Conservation (phyloP, 228 moss, liverwort and hornwort species). For the Sphagnum fallax region DNA sequence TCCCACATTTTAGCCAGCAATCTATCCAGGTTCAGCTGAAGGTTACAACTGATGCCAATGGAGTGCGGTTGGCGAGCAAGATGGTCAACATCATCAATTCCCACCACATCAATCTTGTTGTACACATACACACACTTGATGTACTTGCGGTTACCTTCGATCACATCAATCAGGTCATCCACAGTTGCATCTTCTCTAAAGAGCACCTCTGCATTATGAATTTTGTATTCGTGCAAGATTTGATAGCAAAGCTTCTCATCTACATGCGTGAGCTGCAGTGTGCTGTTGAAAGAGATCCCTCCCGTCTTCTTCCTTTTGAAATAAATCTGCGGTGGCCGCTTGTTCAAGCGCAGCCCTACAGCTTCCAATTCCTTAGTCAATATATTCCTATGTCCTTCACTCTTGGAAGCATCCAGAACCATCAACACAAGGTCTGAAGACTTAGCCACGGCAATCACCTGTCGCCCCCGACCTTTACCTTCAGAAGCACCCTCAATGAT, state of each 20-base stretch:
- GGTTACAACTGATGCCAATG: constrained; percentile 98
- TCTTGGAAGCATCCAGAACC: constrained; percentile 99
- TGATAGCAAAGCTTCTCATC: constrained; percentile 99
- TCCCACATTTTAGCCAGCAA: constrained; percentile 99
- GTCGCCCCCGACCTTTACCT: constrained; percentile 98
- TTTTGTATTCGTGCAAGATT: constrained; percentile 99
- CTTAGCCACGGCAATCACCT: constrained; percentile 99
- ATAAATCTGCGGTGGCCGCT: constrained; percentile 96
- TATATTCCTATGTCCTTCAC: constrained; percentile 98
- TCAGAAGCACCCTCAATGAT: constrained; percentile 99
- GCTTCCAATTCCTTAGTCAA: constrained; percentile 95
- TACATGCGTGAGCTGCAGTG: constrained; percentile 76
- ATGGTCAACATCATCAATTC: constrained; percentile 97
- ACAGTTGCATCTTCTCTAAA: constrained; percentile 99
- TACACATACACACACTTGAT: constrained; percentile 99
- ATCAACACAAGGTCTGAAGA: constrained; percentile 98
- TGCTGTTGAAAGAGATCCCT: constrained; percentile 98
- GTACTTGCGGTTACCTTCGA: constrained; percentile 98
- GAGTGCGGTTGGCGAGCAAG: constrained; percentile 98
- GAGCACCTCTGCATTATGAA: constrained; percentile 98
- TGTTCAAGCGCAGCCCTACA: constrained; percentile 96
- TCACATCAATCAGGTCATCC: constrained; percentile 98
- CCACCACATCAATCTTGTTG: constrained; percentile 99
- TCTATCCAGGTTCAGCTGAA: constrained; percentile 97
- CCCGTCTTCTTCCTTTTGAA: constrained; percentile 98